Evolutionary conservation across 2,329 filamentous ascomycete genomes (phyloP).

Genomic region (Iodosphaeria phyllophila): DNA sequence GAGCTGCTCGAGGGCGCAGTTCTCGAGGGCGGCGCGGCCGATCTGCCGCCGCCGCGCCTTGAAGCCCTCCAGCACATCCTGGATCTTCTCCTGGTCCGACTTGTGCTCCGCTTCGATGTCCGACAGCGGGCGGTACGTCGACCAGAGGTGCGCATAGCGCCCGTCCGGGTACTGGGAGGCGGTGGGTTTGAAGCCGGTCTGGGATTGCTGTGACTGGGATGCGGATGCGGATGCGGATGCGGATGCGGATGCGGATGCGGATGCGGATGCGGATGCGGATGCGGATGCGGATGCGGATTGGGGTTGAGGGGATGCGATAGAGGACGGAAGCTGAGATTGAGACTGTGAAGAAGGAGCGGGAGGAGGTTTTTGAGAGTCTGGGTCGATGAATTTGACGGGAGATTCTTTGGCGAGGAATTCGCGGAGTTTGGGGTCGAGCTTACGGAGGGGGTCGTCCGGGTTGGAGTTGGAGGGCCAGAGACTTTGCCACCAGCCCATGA

Average conservation of each 20-base stretch:
- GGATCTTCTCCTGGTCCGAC: constrained; percentile 62
- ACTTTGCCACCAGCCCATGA: constrained; percentile 40
- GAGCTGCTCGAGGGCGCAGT: constrained; percentile 76
- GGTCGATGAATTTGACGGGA: constrained; percentile 56
- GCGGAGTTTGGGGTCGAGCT: constrained; percentile 66
- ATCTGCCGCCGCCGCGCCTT: constrained; percentile 67
- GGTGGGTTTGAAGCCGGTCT: constrained; percentile 5
- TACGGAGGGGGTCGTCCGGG: constrained; percentile 49
- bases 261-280: constrained; percentile 3
- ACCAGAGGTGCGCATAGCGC: constrained; percentile 77
- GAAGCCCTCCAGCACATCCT: constrained; percentile 64
- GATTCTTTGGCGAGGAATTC: constrained; percentile 75
- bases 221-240: constrained; percentile 1
- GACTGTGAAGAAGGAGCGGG: too few species aligned
- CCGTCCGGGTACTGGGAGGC: constrained; percentile 39
- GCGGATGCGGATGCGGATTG: constrained; percentile 6
- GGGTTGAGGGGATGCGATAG: constrained; percentile 8
- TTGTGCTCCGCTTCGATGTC: constrained; percentile 51
- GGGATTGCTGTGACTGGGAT: constrained; percentile 1
- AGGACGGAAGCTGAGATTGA: too few species aligned
- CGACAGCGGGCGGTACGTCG: constrained; percentile 60
- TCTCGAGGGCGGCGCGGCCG: constrained; percentile 71
- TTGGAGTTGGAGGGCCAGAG: constrained; percentile 28
- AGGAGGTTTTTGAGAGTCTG: too few species aligned
- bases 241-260: constrained; percentile 1